Conservation (phyloP, 805 yeast species). For the Candida coquimbonensis region DNA sequence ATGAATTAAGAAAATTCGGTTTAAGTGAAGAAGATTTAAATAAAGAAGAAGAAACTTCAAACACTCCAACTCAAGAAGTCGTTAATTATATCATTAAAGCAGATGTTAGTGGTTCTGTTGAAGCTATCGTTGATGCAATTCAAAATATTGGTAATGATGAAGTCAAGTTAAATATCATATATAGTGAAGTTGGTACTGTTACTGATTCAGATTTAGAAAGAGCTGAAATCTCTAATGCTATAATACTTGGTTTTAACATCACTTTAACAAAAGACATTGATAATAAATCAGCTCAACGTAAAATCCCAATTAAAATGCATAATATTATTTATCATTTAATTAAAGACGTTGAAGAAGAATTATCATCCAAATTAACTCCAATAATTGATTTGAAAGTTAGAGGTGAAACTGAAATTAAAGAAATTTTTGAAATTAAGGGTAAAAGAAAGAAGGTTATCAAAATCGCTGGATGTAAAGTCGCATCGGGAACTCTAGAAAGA, state of each 20-base stretch:
- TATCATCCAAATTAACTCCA: conserved; percentile 58
- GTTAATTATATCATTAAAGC: conserved; percentile 72
- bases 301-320: conserved; percentile 54
- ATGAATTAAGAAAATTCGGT: conserved; percentile 56
- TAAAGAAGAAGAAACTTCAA: conserved; percentile 12
- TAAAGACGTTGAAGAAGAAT: conserved; percentile 67
- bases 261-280: conserved; percentile 53
- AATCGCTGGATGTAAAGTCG: conserved; percentile 86
- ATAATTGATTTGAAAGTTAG: conserved; percentile 55
- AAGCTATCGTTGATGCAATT: conserved; percentile 82
- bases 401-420: conserved; percentile 64
- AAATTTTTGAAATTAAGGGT: conserved; percentile 61
- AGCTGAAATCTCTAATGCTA: conserved; percentile 65
- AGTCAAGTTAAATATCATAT: conserved; percentile 62
- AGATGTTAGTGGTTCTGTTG: conserved; percentile 92
- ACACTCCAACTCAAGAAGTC: conserved; percentile 22
- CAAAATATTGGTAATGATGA: conserved; percentile 82
- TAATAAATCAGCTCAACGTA: conserved; percentile 47
- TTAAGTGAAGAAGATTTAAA: conserved; percentile 33
- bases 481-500: conserved; percentile 58
- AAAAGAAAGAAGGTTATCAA: conserved; percentile 46
- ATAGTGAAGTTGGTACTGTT: conserved; percentile 72
- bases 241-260: conserved; percentile 73
- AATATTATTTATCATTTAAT: conserved; percentile 84
- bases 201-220: conserved; percentile 59